phyloP scores from a whole-genome alignment of 2,329 filamentous ascomycete species.

The Paramyrothecium roridum region DNA sequence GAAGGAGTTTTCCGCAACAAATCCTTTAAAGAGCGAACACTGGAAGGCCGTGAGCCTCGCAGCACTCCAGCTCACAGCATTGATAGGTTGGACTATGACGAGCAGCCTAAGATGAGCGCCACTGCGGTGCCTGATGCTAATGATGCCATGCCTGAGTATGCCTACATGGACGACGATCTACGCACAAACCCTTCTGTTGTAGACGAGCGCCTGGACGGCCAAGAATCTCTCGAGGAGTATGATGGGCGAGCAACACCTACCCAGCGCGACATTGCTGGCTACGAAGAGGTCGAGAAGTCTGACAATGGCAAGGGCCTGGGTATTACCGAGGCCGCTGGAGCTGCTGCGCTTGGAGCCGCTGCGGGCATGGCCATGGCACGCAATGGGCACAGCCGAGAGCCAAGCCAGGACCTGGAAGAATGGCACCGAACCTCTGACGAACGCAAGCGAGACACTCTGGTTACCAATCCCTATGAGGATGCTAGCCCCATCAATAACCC shows the following conservation, averaged over 20 bases:
- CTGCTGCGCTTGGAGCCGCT: slow-evolving; percentile 50
- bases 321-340: slow-evolving; percentile 50
- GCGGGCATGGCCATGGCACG: slow-evolving; percentile 35
- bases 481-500: slow-evolving; percentile 60
- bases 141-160: slow-evolving; percentile 75
- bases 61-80: slow-evolving; percentile 57
- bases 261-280: slow-evolving; percentile 20
- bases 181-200: slow-evolving; percentile 84
- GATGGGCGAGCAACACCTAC: slow-evolving; percentile 53
- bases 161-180: slow-evolving; percentile 65
- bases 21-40: slow-evolving; percentile 64
- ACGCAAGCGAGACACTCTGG: slow-evolving; percentile 61
- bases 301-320: slow-evolving; percentile 30
- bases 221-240: slow-evolving; percentile 42
- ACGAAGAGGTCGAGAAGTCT: slow-evolving; percentile 31
- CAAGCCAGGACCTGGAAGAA: slow-evolving; percentile 59
- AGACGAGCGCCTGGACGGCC: slow-evolving; percentile 65
- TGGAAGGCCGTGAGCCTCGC: slow-evolving; percentile 51
- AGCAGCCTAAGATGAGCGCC: slow-evolving; percentile 57
- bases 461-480: slow-evolving; percentile 67
- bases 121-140: slow-evolving; percentile 67
- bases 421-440: slow-evolving; percentile 62
- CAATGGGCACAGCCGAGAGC: slow-evolving; percentile 45
- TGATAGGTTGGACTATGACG: slow-evolving; percentile 52
- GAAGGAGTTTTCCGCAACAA: slow-evolving; percentile 57